Base-by-base conservation (phyloP, 371 early-diverging fungal genomes). In the Encephalitozoon romaleae region DNA sequence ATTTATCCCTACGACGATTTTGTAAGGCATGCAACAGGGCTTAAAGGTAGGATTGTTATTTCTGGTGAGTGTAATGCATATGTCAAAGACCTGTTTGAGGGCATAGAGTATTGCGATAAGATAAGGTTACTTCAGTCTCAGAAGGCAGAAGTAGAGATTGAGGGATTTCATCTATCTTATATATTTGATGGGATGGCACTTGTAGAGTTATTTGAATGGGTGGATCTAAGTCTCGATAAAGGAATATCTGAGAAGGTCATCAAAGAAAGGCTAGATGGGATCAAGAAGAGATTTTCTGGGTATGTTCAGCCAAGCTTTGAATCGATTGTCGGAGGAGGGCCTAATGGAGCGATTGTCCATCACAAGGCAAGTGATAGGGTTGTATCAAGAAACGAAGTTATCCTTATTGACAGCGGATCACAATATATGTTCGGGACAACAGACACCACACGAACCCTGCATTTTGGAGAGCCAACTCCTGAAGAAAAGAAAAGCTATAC, bases 311-410 rank as follows among this genome's bases (percentile, higher is more conserved):
- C 93, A 18, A 93, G 93, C 52, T 99, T 98, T 79, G 94, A 91
- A 79, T 96, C 98, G 15, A 97, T 98, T 76, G 93, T 94, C 0
- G 89, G 91, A 0, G 90, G 90, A 4, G 97, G 97, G 0, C 83
- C 93, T 26, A 97, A 96, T 79, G 96, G 92, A 2, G 95, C 97
- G 41, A 93, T 97, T 77, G 94, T 98, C 79, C 99, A 99, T 84
- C 97, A 99, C 88, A 89, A 89, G 81, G 94, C 97, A 11, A 87
- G 89, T 67, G 88, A 87, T 67, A 91, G 87, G 38, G 73, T 78
- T 9, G 88, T 94, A 70, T 86, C 89, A 70, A 81, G 86, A 9
- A 85, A 89, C 59, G 86, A 89, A 54, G 88, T 95, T 76, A 93
- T 94, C 81, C 88, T 99, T 42, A 91, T 93, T 82, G 99, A 99